A percentile compares a stretch with the other conserved stretches of the same genome.
Conservation (phyloP, 352 stramenopile species). For the Elongisporangium senticosum region DNA sequence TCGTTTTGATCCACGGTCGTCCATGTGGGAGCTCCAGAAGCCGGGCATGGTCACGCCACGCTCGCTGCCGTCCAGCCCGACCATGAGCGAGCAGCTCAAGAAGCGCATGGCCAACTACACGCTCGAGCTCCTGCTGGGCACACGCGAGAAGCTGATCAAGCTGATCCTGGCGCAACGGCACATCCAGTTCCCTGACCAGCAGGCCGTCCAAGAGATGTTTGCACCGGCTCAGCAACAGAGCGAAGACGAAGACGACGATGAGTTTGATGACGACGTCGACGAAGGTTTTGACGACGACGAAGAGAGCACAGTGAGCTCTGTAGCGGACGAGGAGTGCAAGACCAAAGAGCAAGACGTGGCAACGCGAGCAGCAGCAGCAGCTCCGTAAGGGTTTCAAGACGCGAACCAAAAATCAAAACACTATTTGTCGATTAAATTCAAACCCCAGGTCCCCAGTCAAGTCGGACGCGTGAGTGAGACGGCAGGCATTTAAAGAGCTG, state of each 20-base stretch:
- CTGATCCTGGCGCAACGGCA: conserved; percentile 38
- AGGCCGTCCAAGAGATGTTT: not conserved
- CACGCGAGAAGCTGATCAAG: conserved; percentile 51
- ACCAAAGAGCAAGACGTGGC: not conserved
- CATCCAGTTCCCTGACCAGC: conserved; percentile 11
- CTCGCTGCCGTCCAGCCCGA: conserved; percentile 67
- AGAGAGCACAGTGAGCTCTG: not conserved
- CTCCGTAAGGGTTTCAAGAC: not conserved
- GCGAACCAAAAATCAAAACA: not conserved
- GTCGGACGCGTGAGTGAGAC: not conserved
- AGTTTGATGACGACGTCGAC: not conserved
- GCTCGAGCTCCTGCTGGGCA: conserved; percentile 53
- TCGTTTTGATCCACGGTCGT: conserved; percentile 58
- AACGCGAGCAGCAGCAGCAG: not conserved
- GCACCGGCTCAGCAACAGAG: not conserved
- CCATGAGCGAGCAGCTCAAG: conserved; percentile 59
- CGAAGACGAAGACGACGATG: not conserved
- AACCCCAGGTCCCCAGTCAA: not conserved
- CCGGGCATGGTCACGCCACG: conserved; percentile 77
- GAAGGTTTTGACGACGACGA: not conserved
- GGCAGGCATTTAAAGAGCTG: not conserved
- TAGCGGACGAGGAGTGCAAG: not conserved
- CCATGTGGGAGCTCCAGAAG: conserved; percentile 71
- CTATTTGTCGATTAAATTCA: conserved; percentile 1
- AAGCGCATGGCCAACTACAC: conserved; percentile 79